These are phyloP conservation scores for Fimicolochytrium jonesii DNA, from an alignment of 192 early-diverging fungal genomes.

Conservation along the genomic window DNA sequence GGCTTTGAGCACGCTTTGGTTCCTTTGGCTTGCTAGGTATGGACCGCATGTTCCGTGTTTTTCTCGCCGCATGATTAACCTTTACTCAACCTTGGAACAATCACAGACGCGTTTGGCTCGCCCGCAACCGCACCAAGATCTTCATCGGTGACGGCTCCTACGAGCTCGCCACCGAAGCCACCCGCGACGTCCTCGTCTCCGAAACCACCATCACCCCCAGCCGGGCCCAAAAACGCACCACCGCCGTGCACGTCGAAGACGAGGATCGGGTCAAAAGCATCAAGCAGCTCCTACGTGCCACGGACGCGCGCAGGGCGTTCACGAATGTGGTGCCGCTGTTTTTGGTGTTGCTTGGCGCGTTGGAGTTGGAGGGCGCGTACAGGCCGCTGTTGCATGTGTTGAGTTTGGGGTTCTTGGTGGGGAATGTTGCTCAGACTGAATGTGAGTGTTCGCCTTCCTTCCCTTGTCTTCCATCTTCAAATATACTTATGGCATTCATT, in stretches of 20 bases:
- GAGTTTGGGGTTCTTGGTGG: constrained; percentile 25
- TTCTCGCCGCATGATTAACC: neutral
- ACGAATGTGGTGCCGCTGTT: constrained; percentile 24
- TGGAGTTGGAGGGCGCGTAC: constrained; percentile 33
- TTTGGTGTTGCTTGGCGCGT: constrained; percentile 19
- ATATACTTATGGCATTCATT: no score
- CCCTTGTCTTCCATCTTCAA: no score
- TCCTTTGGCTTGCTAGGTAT: constrained; percentile 30
- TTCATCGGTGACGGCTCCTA: constrained; percentile 36
- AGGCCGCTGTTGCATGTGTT: constrained; percentile 31
- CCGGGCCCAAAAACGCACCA: constrained; percentile 11
- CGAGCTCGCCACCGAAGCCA: constrained; percentile 21
- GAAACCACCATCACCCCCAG: constrained; percentile 9
- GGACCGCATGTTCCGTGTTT: neutral
- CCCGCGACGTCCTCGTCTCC: constrained; percentile 30
- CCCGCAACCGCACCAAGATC: constrained; percentile 29
- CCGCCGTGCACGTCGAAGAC: constrained; percentile 23
- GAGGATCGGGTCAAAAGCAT: neutral
- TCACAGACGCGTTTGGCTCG: constrained; percentile 29
- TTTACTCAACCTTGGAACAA: neutral
- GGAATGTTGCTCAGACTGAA: constrained; percentile 24
- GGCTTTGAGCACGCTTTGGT: constrained; percentile 33
- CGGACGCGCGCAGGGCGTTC: constrained; percentile 23
- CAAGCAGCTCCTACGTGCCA: constrained; percentile 17
- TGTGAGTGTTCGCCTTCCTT: no score